These are phyloP conservation scores for Blastobotrys ciferrii DNA, from an alignment of 1,139 yeast species.

Conservation along the genomic window DNA sequence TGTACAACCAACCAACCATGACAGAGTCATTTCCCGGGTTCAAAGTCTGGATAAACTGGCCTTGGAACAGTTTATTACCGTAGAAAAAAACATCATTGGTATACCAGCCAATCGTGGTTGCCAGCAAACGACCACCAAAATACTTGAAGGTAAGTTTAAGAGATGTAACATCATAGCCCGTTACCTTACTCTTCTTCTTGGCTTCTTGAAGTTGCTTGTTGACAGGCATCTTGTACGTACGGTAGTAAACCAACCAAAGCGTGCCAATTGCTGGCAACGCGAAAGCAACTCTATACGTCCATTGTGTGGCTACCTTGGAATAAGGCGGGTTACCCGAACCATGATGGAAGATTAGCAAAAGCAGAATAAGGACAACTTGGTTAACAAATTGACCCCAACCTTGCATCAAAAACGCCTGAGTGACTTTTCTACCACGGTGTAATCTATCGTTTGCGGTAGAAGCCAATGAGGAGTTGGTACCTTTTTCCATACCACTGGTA, in stretches of 20 bases:
- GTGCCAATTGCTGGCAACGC: constrained; percentile 41
- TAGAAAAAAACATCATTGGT: constrained; percentile 93
- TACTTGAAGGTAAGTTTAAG: constrained; percentile 45
- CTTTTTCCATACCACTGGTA: constrained; percentile 41
- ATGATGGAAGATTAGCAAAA: constrained; percentile 40
- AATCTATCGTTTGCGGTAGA: constrained; percentile 38
- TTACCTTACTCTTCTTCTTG: constrained; percentile 36
- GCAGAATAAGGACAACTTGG: constrained; percentile 39
- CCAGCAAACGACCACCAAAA: constrained; percentile 84
- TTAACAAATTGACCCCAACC: constrained; percentile 46
- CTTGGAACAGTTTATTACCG: constrained; percentile 77
- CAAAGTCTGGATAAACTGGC: constrained; percentile 60
- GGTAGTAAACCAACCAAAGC: constrained; percentile 40
- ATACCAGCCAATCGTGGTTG: constrained; percentile 98
- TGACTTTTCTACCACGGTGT: constrained; percentile 44
- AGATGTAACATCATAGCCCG: constrained; percentile 38
- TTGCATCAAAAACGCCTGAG: constrained; percentile 42
- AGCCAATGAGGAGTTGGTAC: constrained; percentile 30
- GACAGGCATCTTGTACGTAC: constrained; percentile 40
- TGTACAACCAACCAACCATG: constrained; percentile 74
- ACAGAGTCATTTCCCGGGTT: constrained; percentile 66
- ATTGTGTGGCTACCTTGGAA: constrained; percentile 36
- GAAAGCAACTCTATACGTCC: constrained; percentile 40
- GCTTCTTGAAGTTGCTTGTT: constrained; percentile 32
- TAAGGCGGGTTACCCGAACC: constrained; percentile 50